A percentile compares a stretch with the other conserved stretches of the same genome.
Conservation (phyloP, 148 eudicot genomes). For the Mesembryanthemum crystallinum region DNA sequence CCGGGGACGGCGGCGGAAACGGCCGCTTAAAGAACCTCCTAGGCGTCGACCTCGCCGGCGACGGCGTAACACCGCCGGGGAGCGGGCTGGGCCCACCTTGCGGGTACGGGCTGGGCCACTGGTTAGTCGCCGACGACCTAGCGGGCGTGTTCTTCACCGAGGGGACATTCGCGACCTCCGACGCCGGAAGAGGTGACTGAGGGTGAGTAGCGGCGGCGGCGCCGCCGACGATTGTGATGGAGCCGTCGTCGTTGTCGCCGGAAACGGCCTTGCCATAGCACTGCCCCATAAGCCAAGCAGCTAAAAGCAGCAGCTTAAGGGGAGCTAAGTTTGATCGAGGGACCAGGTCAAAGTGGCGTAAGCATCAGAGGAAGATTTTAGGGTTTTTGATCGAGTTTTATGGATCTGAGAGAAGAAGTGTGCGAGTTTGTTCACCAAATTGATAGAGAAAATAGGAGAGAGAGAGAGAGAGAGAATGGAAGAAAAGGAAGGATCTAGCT, state of each 20-base stretch:
- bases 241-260: conserved; percentile 24
- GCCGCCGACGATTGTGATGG: conserved; percentile 14
- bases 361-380: conserved; percentile 24
- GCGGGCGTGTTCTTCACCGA: conserved; percentile 47
- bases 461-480: conserved; percentile 9
- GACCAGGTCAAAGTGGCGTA: conserved; percentile 27
- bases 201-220: conserved; percentile 26
- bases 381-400: background rate
- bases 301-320: background rate
- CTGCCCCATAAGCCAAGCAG: conserved; percentile 56
- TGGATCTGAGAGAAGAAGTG: conserved; percentile 17
- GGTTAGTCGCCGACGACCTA: conserved; percentile 35
- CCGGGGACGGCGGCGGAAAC: conserved; percentile 72
- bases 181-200: conserved; percentile 47
- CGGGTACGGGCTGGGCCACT: conserved; percentile 76
- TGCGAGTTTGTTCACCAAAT: too few relatives aligned
- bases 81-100: conserved; percentile 44
- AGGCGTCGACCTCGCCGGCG: conserved; percentile 73
- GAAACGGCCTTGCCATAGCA: conserved; percentile 61
- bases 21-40: conserved; percentile 52
- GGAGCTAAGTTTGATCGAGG: background rate
- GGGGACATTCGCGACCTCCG: conserved; percentile 26
- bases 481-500: background rate
- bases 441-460: too few relatives aligned
- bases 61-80: conserved; percentile 60